Evolutionary conservation across 305 asterid genomes (phyloP).

Genomic region (Fraxinus greggii): DNA sequence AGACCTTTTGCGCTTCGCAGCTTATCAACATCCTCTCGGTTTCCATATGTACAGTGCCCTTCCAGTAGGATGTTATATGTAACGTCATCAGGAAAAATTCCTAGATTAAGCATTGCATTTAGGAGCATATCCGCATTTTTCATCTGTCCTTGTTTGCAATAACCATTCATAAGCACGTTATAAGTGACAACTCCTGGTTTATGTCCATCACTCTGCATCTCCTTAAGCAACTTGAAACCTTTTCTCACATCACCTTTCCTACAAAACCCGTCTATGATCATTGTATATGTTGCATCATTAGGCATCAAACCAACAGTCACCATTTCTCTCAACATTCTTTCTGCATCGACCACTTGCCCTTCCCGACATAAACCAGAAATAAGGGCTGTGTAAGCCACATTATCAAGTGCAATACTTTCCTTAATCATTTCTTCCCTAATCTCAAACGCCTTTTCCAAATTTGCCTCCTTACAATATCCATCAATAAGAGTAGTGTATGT

Average conservation of each 20-base stretch:
- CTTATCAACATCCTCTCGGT: conserved; percentile 39
- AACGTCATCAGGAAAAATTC: conserved; percentile 75
- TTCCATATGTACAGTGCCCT: conserved; percentile 58
- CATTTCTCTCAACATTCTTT: conserved; percentile 64
- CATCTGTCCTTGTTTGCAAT: conserved; percentile 82
- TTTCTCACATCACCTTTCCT: conserved; percentile 64
- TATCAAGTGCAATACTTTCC: conserved; percentile 57
- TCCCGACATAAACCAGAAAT: conserved; percentile 68
- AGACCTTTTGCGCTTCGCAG: conserved; percentile 75
- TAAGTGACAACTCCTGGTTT: conserved; percentile 51
- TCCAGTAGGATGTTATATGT: conserved; percentile 77
- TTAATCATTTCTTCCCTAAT: conserved; percentile 46
- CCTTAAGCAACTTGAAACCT: conserved; percentile 53
- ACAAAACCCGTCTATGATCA: conserved; percentile 68
- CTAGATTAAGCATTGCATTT: conserved; percentile 73
- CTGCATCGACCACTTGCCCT: conserved; percentile 53
- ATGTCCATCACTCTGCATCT: conserved; percentile 59
- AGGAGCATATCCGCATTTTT: conserved; percentile 75
- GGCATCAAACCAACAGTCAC: conserved; percentile 47
- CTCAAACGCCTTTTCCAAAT: conserved; percentile 56
- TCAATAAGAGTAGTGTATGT: conserved; percentile 76
- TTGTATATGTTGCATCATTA: conserved; percentile 54
- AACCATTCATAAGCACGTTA: conserved; percentile 70
- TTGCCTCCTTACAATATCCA: conserved; percentile 70
- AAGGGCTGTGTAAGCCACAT: conserved; percentile 66